Evolutionary conservation across 371 early-diverging fungal species (phyloP).

Genomic region (Circinella minor): DNA sequence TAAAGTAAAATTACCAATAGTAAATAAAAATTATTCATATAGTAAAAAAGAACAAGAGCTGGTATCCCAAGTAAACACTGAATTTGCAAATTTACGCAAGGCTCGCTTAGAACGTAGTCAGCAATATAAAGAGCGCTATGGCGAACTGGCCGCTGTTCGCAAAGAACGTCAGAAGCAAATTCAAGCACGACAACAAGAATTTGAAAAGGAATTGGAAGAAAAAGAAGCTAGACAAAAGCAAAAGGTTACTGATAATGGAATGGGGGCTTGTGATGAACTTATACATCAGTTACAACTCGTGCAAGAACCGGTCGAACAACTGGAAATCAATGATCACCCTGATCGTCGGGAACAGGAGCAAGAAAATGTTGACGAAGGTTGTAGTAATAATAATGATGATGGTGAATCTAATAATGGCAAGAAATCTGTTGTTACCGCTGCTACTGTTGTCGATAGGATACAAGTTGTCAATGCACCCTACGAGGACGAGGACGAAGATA

Average conservation of each 20-base stretch:
- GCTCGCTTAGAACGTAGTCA: slow-evolving; percentile 16
- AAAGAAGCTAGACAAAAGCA: slow-evolving; percentile 15
- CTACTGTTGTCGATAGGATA: neutral
- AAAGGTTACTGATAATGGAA: slow-evolving; percentile 8
- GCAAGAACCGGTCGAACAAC: neutral
- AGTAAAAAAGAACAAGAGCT: slow-evolving; percentile 7
- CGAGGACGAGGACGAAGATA: slow-evolving; percentile 15
- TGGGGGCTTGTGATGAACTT: slow-evolving; percentile 3
- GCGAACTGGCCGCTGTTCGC: slow-evolving; percentile 9
- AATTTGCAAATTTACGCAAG: slow-evolving; percentile 16
- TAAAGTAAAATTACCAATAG: too few species aligned
- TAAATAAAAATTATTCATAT: neutral
- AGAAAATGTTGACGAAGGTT: too few species aligned
- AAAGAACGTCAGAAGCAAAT: slow-evolving; percentile 24
- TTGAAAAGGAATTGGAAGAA: slow-evolving; percentile 15
- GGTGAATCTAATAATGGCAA: neutral
- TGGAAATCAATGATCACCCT: neutral
- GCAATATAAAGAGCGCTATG: slow-evolving; percentile 9
- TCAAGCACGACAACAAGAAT: slow-evolving; percentile 17
- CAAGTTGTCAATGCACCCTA: slow-evolving; percentile 15
- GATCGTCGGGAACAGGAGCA: neutral
- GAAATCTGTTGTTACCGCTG: too few species aligned
- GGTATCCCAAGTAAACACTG: slow-evolving; percentile 10
- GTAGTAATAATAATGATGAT: neutral
- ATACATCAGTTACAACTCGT: slow-evolving; percentile 1